Evolutionary conservation across 495 filamentous ascomycete species (phyloP), one percentile per base, ranked within the genome.

Genomic region (Xylaria bambusicola): DNA sequence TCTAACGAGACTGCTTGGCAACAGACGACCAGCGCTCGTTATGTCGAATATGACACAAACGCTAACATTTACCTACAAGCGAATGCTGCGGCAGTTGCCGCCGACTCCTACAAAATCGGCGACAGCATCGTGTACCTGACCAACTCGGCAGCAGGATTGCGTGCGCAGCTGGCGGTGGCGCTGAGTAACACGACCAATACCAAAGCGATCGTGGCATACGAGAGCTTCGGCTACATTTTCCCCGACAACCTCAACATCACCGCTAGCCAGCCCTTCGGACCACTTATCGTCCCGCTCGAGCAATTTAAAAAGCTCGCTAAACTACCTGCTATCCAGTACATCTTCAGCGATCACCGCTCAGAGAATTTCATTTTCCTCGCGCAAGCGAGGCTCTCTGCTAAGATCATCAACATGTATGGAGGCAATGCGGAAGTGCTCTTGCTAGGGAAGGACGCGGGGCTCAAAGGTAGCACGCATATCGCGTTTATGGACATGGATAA

Each of bases 201-300:
- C 62, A 77, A 76, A 51, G 78, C 70, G 18, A 81, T 79, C 46
- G 78, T 81, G 2, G 67, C 75, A 0, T 80, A 80, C 57, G 78
- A 80, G 61, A 64, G 71, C 58, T 75, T 74, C 45, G 78, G 78
- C 18, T 77, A 67, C 58, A 71, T 79, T 7, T 77, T 74, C 45
- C 78, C 78, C 4, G 74, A 78, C 61, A 75, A 66, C 29, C 48
- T 60, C 33, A 73, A 73, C 60, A 59, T 75, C 48, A 74, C 71
- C 1, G 61, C 62, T 6, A 62, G 70, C 17, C 56, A 13, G 18
- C 54, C 47, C 35, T 77, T 72, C 56, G 77, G 67, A 18, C 76
- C 66, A 20, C 69, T 67, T 24, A 58, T 65, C 38, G 72, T 81
- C 3, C 74, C 77, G 6, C 63, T 76, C 9, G 73, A 74, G 50